A percentile compares a stretch with the other conserved stretches of the same genome.
Evolutionary conservation across 2,329 filamentous ascomycete genomes (phyloP).

Genomic region (Ophiosphaerella narmari): DNA sequence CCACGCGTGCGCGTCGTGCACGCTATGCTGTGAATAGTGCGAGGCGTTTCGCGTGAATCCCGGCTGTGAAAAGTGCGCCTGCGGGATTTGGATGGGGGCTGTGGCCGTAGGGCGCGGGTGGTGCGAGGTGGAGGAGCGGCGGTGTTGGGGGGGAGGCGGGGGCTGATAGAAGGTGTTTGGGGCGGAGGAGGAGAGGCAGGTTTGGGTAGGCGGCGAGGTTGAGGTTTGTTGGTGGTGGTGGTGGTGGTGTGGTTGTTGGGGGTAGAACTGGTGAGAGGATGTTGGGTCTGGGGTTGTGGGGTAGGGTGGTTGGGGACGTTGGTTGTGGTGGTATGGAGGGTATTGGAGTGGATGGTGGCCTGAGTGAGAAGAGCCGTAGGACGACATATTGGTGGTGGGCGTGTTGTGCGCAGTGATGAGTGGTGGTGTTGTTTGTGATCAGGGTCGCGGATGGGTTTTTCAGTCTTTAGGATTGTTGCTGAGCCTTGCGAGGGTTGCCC

Average conservation of each 20-base stretch:
- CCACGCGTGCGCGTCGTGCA: constrained; percentile 11
- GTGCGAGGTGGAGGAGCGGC: not conserved
- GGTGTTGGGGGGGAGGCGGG: not conserved
- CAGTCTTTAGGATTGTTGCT: not conserved
- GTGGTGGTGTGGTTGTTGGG: constrained; percentile 14
- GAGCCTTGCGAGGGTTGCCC: constrained; percentile 1
- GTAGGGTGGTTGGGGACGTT: constrained; percentile 8
- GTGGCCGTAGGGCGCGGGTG: constrained; percentile 1
- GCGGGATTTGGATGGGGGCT: constrained; percentile 7
- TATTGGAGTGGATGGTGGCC: constrained; percentile 17
- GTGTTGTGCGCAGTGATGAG: not conserved
- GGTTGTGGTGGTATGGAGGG: constrained; percentile 10
- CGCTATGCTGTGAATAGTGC: constrained; percentile 7
- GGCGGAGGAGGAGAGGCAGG: constrained; percentile 5
- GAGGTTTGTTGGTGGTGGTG: constrained; percentile 17
- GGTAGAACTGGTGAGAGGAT: constrained; percentile 5
- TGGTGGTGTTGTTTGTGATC: too few species aligned
- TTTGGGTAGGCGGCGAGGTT: constrained; percentile 3
- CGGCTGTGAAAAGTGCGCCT: constrained; percentile 2
- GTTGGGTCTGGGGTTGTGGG: constrained; percentile 8
- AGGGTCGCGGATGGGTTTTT: not conserved
- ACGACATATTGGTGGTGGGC: constrained; percentile 20
- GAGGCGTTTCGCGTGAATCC: constrained; percentile 6
- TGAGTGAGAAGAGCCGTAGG: constrained; percentile 24
- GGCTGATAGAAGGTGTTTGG: not conserved